Evolutionary conservation across 73 alveolate genomes (phyloP).

Genomic region (Loxodes magnus): DNA sequence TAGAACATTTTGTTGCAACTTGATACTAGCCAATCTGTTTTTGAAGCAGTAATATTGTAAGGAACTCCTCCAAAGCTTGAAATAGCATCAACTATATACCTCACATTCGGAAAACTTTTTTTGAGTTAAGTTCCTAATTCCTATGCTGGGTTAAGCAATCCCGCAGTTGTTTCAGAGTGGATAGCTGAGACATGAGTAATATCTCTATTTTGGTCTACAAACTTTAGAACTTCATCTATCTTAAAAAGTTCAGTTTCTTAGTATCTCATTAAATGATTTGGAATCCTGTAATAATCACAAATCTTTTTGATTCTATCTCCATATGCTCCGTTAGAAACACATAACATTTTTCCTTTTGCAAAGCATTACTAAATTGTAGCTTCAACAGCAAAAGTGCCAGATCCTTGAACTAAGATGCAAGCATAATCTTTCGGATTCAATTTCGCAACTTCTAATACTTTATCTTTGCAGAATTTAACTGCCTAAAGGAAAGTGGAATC

Average conservation of each 20-base stretch:
- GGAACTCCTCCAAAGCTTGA: constrained; percentile 46
- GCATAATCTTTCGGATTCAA: constrained; percentile 23
- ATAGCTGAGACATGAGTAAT: constrained; percentile 43
- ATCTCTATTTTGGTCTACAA: constrained; percentile 21
- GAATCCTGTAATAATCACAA: constrained; percentile 14
- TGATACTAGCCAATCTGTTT: constrained; percentile 32
- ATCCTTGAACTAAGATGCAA: constrained; percentile 46
- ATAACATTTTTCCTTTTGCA: constrained; percentile 16
- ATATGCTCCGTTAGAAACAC: constrained; percentile 43
- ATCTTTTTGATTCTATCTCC: constrained; percentile 45
- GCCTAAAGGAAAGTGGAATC: constrained; percentile 32
- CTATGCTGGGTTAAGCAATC: constrained; percentile 17
- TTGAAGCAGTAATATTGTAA: constrained; percentile 19
- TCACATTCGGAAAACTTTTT: constrained; percentile 2
- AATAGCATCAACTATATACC: constrained; percentile 44
- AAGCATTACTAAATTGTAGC: constrained; percentile 28
- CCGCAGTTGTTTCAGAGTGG: constrained; percentile 64
- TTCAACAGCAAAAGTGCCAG: constrained; percentile 57
- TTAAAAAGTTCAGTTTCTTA: constrained; percentile 27
- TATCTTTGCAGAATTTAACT: constrained; percentile 29
- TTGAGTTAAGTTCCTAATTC: constrained; percentile 16
- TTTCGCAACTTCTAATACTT: constrained; percentile 19
- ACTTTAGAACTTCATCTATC: constrained; percentile 24
- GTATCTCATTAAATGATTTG: constrained; percentile 18
- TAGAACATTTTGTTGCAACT: constrained; percentile 37